phyloP scores from a whole-genome alignment of 495 filamentous ascomycete genomes.

The Sabuloglossum arenarium region DNA sequence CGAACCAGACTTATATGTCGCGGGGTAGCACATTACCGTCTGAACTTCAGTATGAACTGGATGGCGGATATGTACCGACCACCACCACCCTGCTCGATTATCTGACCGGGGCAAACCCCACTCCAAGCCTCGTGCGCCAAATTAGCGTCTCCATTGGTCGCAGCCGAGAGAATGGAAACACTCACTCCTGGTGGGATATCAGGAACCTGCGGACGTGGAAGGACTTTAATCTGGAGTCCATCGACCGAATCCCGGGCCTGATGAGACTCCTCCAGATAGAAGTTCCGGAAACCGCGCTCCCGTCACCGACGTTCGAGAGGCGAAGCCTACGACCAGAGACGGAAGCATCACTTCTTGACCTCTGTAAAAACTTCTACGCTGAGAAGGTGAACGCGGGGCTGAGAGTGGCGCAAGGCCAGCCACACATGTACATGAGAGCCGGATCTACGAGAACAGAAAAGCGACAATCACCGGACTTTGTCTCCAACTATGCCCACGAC shows the following conservation, averaged over 20 bases:
- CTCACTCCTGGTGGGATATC: constrained; percentile 89
- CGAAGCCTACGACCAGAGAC: constrained; percentile 47
- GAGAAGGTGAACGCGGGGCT: constrained; percentile 63
- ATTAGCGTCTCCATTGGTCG: constrained; percentile 51
- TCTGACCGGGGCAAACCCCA: constrained; percentile 57
- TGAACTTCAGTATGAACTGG: constrained; percentile 18
- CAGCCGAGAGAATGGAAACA: constrained; percentile 24
- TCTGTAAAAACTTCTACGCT: constrained; percentile 49
- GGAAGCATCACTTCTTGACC: constrained; percentile 43
- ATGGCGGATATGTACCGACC: constrained; percentile 13
- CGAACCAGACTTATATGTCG: constrained; percentile 5
- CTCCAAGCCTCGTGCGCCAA: constrained; percentile 61
- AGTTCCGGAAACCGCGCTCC: constrained; percentile 41
- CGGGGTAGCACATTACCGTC: constrained; percentile 13
- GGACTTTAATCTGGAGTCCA: constrained; percentile 49
- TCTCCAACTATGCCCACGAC: constrained; percentile 51
- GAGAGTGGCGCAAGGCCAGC: constrained; percentile 40
- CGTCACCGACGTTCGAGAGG: constrained; percentile 27
- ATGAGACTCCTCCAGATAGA: constrained; percentile 50
- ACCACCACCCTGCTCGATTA: constrained; percentile 58
- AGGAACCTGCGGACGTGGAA: constrained; percentile 69
- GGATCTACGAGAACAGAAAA: neutral
- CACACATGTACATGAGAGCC: constrained; percentile 26
- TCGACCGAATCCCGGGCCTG: constrained; percentile 53
- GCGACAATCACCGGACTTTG: constrained; percentile 25